phyloP scores from a whole-genome alignment of 2,329 filamentous ascomycete species.

The Fusarium luffae region DNA sequence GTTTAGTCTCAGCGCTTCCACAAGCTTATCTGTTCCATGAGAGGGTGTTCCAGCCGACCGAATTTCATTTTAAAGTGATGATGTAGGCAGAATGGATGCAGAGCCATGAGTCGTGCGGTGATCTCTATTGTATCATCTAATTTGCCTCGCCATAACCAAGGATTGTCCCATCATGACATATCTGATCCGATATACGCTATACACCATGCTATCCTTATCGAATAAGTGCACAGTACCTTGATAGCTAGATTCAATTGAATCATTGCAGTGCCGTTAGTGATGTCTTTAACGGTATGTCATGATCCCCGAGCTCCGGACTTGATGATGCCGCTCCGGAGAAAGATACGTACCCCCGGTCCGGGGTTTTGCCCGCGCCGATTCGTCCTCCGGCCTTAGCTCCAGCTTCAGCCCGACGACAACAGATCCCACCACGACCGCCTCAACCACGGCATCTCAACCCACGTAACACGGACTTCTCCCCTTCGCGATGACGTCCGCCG shows the following conservation, averaged over 20 bases:
- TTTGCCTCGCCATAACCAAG: neutral
- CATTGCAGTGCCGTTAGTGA: neutral
- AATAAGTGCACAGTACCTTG: neutral
- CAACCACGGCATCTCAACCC: neutral
- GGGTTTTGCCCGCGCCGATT: constrained; percentile 38
- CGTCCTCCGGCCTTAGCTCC: constrained; percentile 25
- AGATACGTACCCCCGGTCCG: constrained; percentile 36
- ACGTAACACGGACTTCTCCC: neutral
- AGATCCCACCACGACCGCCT: neutral
- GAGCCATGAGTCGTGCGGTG: constrained; percentile 6
- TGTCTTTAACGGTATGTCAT: neutral
- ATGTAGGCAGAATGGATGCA: neutral
- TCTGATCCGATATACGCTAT: neutral
- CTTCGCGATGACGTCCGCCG: constrained; percentile 32
- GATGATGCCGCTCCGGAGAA: neutral
- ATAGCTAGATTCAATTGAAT: neutral
- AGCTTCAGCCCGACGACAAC: constrained; percentile 13
- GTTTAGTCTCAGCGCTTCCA: neutral
- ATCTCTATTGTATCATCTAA: neutral
- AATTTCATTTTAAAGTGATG: neutral
- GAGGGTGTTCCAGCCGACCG: neutral
- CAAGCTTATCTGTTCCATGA: neutral
- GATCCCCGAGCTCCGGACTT: constrained; percentile 7
- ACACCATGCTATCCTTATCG: too few relatives aligned
- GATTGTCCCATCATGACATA: neutral